Percentiles rank a stretch among this genome's conserved stretches.
Conservation (phyloP, 2,329 filamentous ascomycete genomes). For the Waltergamsia citrina region DNA sequence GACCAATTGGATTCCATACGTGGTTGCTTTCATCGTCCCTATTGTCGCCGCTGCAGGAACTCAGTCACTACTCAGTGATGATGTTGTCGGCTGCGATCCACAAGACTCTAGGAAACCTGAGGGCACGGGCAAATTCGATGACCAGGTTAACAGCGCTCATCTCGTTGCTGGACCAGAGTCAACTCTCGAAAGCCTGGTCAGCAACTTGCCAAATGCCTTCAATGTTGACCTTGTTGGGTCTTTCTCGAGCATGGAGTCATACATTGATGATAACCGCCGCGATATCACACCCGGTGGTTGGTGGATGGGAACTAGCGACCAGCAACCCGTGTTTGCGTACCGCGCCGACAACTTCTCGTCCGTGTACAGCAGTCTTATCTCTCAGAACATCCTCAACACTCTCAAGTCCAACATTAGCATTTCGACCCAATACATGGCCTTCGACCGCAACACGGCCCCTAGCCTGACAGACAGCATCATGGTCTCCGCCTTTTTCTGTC, state of each 20-base stretch:
- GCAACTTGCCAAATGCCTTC: no score
- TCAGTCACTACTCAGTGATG: slow-evolving; percentile 58
- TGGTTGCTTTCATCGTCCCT: slow-evolving; percentile 64
- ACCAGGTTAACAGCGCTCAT: slow-evolving; percentile 9
- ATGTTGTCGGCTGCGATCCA: slow-evolving; percentile 35
- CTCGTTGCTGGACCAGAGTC: slow-evolving; percentile 10
- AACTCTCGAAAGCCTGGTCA: no score
- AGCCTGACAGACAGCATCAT: slow-evolving; percentile 33
- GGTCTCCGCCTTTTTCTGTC: slow-evolving; percentile 55
- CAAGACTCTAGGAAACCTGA: slow-evolving; percentile 6
- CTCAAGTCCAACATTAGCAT: slow-evolving; percentile 37
- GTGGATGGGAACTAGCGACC: slow-evolving; percentile 53
- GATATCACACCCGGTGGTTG: slow-evolving; percentile 69
- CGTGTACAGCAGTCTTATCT: slow-evolving; percentile 34
- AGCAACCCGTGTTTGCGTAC: slow-evolving; percentile 58
- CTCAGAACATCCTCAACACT: slow-evolving; percentile 50
- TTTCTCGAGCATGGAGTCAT: slow-evolving; percentile 55
- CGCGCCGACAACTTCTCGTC: slow-evolving; percentile 43
- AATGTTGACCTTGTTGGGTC: slow-evolving; percentile 27
- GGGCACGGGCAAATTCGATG: slow-evolving; percentile 8
- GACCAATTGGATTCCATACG: slow-evolving; percentile 50
- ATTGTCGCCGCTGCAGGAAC: slow-evolving; percentile 66
- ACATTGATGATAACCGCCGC: slow-evolving; percentile 50
- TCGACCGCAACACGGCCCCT: slow-evolving; percentile 45
- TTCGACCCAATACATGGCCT: slow-evolving; percentile 48